phyloP scores from a whole-genome alignment of 2,329 filamentous ascomycete genomes.

The Dactylonectria macrodidyma region DNA sequence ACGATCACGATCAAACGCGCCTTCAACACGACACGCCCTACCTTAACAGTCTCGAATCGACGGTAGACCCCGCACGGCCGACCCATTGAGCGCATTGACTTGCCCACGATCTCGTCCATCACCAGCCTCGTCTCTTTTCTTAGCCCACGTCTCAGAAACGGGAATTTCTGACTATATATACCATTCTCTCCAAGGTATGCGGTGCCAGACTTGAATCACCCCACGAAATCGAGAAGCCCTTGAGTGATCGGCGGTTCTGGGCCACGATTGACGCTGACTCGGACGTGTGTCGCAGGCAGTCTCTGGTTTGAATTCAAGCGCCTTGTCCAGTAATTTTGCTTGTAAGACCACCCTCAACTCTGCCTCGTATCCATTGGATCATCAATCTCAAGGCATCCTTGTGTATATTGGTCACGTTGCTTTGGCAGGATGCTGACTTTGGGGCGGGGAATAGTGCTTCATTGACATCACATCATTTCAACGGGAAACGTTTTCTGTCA shows the following conservation, averaged over 20 bases:
- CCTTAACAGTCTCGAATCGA: constrained; percentile 20
- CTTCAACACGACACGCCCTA: constrained; percentile 27
- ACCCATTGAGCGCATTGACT: constrained; percentile 32
- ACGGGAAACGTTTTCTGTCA: constrained; percentile 24
- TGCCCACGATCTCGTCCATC: constrained; percentile 16
- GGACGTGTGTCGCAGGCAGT: constrained; percentile 10
- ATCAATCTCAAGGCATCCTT: constrained; percentile 10
- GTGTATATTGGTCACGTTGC: constrained; percentile 14
- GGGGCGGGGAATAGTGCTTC: constrained; percentile 17
- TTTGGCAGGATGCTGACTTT: constrained; percentile 31
- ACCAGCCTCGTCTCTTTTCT: constrained; percentile 1
- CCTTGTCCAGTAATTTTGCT: background rate
- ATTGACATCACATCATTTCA: constrained; percentile 25
- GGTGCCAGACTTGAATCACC: background rate
- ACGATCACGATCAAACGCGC: constrained; percentile 19
- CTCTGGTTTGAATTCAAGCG: background rate
- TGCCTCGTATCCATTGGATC: background rate
- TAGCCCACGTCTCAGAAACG: constrained; percentile 4
- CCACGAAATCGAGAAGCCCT: background rate
- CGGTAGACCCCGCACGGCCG: constrained; percentile 23
- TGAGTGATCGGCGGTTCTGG: background rate
- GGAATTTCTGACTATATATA: constrained; percentile 17
- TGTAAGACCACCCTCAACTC: constrained; percentile 17
- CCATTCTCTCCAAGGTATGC: constrained; percentile 25
- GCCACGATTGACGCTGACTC: constrained; percentile 1